Conservation (phyloP, 495 filamentous ascomycete genomes). For the Xylaria cubensis region DNA sequence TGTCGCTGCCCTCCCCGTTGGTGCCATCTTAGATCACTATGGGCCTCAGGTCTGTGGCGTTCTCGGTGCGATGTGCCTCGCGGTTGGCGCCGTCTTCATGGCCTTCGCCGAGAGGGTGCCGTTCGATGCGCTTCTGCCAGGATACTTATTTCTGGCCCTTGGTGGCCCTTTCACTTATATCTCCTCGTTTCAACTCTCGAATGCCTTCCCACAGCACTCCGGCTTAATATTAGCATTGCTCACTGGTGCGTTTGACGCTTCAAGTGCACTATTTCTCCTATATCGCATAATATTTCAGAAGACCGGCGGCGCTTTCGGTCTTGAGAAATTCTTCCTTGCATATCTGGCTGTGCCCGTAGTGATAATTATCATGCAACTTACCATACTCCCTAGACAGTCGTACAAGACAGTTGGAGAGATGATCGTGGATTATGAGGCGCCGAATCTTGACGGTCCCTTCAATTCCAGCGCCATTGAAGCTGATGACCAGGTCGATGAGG, state of each 20-base stretch:
- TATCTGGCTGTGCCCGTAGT: slow-evolving; percentile 78
- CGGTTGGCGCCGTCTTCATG: slow-evolving; percentile 72
- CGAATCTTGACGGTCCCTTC: slow-evolving; percentile 33
- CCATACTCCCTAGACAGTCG: slow-evolving; percentile 77
- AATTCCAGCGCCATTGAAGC: slow-evolving; percentile 40
- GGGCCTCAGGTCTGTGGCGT: slow-evolving; percentile 80
- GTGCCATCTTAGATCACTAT: slow-evolving; percentile 82
- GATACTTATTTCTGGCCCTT: slow-evolving; percentile 82
- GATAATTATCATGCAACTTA: slow-evolving; percentile 72
- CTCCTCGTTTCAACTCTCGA: slow-evolving; percentile 89
- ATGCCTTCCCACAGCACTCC: slow-evolving; percentile 85
- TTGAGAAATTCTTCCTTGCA: slow-evolving; percentile 73
- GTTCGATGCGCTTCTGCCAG: slow-evolving; percentile 74
- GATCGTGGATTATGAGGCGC: slow-evolving; percentile 68
- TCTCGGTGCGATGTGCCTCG: slow-evolving; percentile 71
- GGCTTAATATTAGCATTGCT: slow-evolving; percentile 84
- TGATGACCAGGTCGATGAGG: slow-evolving; percentile 67
- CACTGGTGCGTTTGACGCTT: slow-evolving; percentile 90
- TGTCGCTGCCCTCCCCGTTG: slow-evolving; percentile 81
- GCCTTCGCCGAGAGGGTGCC: slow-evolving; percentile 70
- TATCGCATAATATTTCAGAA: slow-evolving; percentile 78
- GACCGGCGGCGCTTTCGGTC: slow-evolving; percentile 64
- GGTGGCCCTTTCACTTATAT: slow-evolving; percentile 93
- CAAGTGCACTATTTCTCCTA: slow-evolving; percentile 85
- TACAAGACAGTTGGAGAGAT: slow-evolving; percentile 92